A percentile compares a stretch with the other conserved stretches of the same genome.
Conservation (phyloP, 2,329 filamentous ascomycete genomes). For the Talaromyces sp. region DNA sequence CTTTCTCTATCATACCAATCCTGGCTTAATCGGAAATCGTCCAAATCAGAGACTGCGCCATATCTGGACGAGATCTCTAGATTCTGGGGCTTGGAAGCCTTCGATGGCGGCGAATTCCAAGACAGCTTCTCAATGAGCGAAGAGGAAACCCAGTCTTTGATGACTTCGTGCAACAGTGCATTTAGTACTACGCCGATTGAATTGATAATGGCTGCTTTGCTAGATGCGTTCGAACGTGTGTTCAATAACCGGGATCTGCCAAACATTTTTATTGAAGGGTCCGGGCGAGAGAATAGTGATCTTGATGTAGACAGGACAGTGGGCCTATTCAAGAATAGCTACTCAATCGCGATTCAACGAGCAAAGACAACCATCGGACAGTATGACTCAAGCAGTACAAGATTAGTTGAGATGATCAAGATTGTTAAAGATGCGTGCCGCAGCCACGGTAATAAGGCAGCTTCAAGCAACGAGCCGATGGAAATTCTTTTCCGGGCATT, state of each 20-base stretch:
- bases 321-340: neutral
- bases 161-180: conserved; percentile 6
- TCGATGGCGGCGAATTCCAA: neutral
- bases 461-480: neutral
- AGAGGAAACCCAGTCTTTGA: neutral
- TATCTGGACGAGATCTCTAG: neutral
- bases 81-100: neutral
- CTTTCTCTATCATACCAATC: neutral
- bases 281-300: conserved; percentile 37
- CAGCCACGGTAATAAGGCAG: neutral
- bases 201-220: conserved; percentile 43
- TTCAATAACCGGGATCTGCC: conserved; percentile 53
- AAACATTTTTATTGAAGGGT: conserved; percentile 42
- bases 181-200: conserved; percentile 13
- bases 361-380: neutral
- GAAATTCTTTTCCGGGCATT: neutral
- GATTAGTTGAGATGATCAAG: neutral
- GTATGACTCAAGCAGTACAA: neutral
- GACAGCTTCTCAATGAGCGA: neutral
- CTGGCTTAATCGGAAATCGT: neutral
- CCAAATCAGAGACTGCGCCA: neutral
- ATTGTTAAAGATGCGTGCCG: neutral
- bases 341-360: neutral
- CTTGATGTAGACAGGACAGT: conserved; percentile 46
- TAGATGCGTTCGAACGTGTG: conserved; percentile 53